phyloP scores from a whole-genome alignment of 257 asterid genomes.

The Nicotiana sylvestris region DNA sequence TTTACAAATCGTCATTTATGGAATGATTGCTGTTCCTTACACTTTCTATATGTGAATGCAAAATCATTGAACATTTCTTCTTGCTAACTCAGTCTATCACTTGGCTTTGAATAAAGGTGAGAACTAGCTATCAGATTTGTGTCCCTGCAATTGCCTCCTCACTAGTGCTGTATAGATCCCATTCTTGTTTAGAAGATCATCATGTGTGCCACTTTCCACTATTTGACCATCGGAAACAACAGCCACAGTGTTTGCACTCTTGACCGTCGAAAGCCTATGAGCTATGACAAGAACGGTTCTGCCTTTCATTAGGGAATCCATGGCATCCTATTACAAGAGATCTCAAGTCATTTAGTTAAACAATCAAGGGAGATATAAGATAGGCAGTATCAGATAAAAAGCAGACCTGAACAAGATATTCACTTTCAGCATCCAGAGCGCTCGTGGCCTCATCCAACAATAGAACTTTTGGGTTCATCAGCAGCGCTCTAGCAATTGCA shows the following conservation, averaged over 20 bases:
- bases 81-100: not conserved
- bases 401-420: conserved; percentile 69
- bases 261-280: conserved; percentile 81
- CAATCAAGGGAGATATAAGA: not conserved
- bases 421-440: conserved; percentile 86
- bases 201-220: conserved; percentile 73
- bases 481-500: conserved; percentile 80
- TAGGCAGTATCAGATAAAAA: conserved; percentile 1
- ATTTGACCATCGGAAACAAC: conserved; percentile 78
- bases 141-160: conserved; percentile 69
- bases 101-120: not conserved
- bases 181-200: conserved; percentile 51
- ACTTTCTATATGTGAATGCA: conserved; percentile 1
- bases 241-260: conserved; percentile 79
- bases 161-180: conserved; percentile 74
- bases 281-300: conserved; percentile 87
- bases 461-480: conserved; percentile 70
- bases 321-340: conserved; percentile 51
- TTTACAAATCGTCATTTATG: not conserved
- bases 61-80: not conserved
- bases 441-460: conserved; percentile 86
- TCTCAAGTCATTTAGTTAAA: not conserved
- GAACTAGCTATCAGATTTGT: conserved; percentile 27
- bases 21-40: not conserved
- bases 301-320: conserved; percentile 85